phyloP scores from a whole-genome alignment of 768 basidiomycete species.

The Dictyophora rubrovolvata region DNA sequence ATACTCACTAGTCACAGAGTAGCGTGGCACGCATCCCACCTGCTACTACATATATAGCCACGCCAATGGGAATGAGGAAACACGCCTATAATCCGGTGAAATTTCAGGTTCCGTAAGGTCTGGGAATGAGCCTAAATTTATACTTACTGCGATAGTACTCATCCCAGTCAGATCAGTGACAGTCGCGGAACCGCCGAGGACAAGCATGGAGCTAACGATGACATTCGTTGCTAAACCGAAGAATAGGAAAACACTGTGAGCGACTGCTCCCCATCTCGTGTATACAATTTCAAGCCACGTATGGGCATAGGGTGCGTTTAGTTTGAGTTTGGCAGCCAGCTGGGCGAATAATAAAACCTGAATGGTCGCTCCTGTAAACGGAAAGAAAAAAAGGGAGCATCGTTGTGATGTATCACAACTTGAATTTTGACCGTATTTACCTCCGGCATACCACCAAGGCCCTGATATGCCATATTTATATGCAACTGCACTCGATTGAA shows the following conservation, averaged over 20 bases:
- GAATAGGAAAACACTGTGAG: conserved; percentile 81
- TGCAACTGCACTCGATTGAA: conserved; percentile 75
- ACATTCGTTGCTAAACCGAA: conserved; percentile 90
- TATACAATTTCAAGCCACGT: conserved; percentile 87
- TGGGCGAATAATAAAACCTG: conserved; percentile 79
- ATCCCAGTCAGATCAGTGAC: conserved; percentile 85
- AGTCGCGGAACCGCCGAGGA: conserved; percentile 76
- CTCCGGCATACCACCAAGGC: conserved; percentile 87
- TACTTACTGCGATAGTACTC: conserved; percentile 69
- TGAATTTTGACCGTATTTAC: conserved; percentile 41
- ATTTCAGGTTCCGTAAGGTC: not conserved
- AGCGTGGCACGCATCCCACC: conserved; percentile 83
- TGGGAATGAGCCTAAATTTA: not conserved
- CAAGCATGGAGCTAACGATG: conserved; percentile 81
- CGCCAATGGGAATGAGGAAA: conserved; percentile 83
- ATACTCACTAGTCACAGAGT: conserved; percentile 77
- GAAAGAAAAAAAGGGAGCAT: not conserved
- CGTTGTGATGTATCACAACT: not conserved
- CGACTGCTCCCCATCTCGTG: conserved; percentile 66
- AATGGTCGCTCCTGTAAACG: conserved; percentile 8
- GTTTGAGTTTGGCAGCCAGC: conserved; percentile 85
- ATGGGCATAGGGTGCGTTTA: conserved; percentile 80
- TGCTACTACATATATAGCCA: conserved; percentile 79
- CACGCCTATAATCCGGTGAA: conserved; percentile 42
- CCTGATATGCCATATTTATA: conserved; percentile 83